A percentile compares a stretch with the other conserved stretches of the same genome.
Evolutionary conservation across 2,329 filamentous ascomycete species (phyloP).

Genomic region (Drechslera avenae): DNA sequence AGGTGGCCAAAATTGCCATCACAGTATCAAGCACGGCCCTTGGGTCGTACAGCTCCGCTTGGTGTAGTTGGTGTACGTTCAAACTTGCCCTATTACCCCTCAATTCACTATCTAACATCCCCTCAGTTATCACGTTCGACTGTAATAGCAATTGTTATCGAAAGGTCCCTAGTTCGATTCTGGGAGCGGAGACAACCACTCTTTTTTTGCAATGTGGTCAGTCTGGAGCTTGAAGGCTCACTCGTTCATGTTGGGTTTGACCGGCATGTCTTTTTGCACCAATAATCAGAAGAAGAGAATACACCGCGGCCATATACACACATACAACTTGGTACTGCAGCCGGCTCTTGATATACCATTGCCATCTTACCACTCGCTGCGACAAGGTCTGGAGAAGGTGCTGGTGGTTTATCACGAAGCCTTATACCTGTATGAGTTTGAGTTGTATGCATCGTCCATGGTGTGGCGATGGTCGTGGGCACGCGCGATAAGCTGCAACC

Average conservation of each 20-base stretch:
- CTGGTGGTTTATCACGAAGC: not conserved
- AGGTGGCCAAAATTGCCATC: not conserved
- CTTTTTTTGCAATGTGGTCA: slow-evolving; percentile 11
- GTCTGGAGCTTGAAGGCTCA: not conserved
- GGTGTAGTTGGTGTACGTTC: slow-evolving; percentile 36
- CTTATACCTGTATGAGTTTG: not conserved
- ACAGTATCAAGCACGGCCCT: slow-evolving; percentile 21
- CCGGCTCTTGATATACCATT: too few species aligned
- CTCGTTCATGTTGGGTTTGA: not conserved
- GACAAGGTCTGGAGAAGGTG: too few species aligned
- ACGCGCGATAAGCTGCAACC: too few species aligned
- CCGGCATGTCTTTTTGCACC: not conserved
- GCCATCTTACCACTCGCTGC: too few species aligned
- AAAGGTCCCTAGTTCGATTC: slow-evolving; percentile 43
- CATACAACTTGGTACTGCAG: too few species aligned
- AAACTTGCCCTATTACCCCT: not conserved
- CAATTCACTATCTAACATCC: not conserved
- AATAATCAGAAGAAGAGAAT: too few species aligned
- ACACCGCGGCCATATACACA: too few species aligned
- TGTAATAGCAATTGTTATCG: slow-evolving; percentile 44
- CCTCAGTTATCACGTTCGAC: slow-evolving; percentile 43
- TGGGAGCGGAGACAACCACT: slow-evolving; percentile 41
- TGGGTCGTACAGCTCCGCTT: slow-evolving; percentile 27
- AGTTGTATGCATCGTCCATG: too few species aligned
- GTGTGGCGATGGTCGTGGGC: too few species aligned